Percentiles rank a stretch among this genome's conserved stretches.
Conservation (phyloP, 1,284 basidiomycete genomes). For the Anthracocystis walkeri region DNA sequence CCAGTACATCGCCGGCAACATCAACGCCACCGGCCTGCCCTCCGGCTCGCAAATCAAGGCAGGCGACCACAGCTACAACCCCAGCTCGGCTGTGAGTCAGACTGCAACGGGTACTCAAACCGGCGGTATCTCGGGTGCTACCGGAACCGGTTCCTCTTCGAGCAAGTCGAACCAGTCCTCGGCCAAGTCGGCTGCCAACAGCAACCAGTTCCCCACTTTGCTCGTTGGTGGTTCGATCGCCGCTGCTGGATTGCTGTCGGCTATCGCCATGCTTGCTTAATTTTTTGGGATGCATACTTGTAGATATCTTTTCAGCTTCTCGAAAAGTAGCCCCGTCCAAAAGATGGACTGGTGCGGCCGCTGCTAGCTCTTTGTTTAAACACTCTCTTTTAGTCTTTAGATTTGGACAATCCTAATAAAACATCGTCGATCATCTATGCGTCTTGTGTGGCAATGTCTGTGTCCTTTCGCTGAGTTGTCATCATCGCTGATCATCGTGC, state of each 20-base stretch:
- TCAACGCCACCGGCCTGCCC: conserved; percentile 58
- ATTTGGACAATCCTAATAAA: too few relatives aligned
- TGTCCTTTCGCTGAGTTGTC: too few relatives aligned
- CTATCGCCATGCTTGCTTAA: conserved; percentile 32
- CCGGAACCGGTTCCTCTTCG: neutral
- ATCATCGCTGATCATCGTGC: too few relatives aligned
- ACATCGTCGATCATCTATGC: neutral
- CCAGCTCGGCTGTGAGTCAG: conserved; percentile 20
- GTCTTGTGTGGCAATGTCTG: neutral
- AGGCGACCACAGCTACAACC: conserved; percentile 29
- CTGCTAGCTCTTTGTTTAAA: neutral
- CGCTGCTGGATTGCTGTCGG: conserved; percentile 15
- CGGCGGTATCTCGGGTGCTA: conserved; percentile 15
- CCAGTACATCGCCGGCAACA: conserved; percentile 57
- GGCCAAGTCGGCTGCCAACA: conserved; percentile 2
- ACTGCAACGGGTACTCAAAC: conserved; percentile 29
- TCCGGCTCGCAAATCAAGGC: conserved; percentile 42
- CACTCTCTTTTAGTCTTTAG: neutral
- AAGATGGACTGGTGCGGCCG: too few relatives aligned
- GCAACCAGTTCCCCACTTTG: conserved; percentile 4
- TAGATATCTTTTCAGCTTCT: too few relatives aligned
- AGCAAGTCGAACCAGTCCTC: conserved; percentile 4
- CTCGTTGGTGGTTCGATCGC: conserved; percentile 13
- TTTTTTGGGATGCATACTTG: neutral
- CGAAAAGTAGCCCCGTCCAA: neutral